Conservation (phyloP, 2,329 filamentous ascomycete genomes). For the Xylariaceae sp. region DNA sequence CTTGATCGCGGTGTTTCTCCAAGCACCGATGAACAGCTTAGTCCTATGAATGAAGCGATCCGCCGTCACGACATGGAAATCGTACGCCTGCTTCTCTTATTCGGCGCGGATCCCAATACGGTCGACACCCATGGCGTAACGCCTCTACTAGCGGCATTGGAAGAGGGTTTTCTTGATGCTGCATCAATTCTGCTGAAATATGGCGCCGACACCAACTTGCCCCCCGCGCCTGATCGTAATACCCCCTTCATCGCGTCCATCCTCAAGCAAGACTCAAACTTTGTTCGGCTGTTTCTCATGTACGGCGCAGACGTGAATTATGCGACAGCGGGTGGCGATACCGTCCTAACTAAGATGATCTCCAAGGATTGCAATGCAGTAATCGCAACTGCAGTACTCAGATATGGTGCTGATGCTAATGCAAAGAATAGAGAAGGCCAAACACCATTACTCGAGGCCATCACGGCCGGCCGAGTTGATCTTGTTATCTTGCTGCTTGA, state of each 20-base stretch:
- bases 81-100: slow-evolving; percentile 52
- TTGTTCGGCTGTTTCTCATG: slow-evolving; percentile 57
- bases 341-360: slow-evolving; percentile 57
- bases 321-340: slow-evolving; percentile 53
- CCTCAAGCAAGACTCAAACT: slow-evolving; percentile 48
- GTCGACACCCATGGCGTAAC: slow-evolving; percentile 46
- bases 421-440: slow-evolving; percentile 58
- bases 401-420: slow-evolving; percentile 57
- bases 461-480: slow-evolving; percentile 52
- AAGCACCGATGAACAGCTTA: slow-evolving; percentile 42
- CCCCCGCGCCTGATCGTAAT: slow-evolving; percentile 47
- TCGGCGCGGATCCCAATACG: slow-evolving; percentile 54
- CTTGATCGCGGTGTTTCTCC: slow-evolving; percentile 55
- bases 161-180: slow-evolving; percentile 51
- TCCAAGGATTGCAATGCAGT: slow-evolving; percentile 52
- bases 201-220: slow-evolving; percentile 55
- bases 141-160: slow-evolving; percentile 49
- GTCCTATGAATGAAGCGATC: slow-evolving; percentile 52
- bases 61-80: slow-evolving; percentile 48
- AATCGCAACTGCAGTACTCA: slow-evolving; percentile 56
- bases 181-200: slow-evolving; percentile 61
- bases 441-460: slow-evolving; percentile 60
- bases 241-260: slow-evolving; percentile 52
- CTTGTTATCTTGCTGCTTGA: slow-evolving; percentile 49
- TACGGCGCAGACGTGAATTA: slow-evolving; percentile 58